These are phyloP conservation scores for Cladorrhinum sp. DNA, from an alignment of 2,329 filamentous ascomycete genomes.

Conservation along the genomic window DNA sequence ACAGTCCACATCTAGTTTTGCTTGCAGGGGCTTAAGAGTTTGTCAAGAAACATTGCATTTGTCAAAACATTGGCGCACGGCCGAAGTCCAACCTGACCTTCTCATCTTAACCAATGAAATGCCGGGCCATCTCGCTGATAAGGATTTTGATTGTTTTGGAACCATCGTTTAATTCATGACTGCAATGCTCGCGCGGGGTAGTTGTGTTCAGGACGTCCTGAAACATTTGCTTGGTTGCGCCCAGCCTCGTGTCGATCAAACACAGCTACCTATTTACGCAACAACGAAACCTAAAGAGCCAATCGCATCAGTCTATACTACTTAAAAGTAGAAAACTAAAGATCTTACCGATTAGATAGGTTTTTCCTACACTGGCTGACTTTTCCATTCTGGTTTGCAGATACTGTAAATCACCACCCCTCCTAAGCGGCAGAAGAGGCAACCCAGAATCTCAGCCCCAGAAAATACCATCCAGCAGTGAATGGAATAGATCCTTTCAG, in stretches of 20 bases:
- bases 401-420: background rate
- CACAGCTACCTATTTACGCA: background rate
- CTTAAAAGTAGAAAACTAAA: background rate
- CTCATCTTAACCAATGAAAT: background rate
- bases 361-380: background rate
- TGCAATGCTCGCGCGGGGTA: background rate
- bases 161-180: too few relatives aligned
- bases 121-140: background rate
- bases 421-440: background rate
- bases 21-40: background rate
- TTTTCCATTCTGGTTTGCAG: background rate
- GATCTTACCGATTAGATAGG: background rate
- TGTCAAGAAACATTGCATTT: background rate
- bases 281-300: background rate
- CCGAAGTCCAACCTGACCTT: background rate
- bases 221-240: slow-evolving; percentile 9
- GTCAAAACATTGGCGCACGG: background rate
- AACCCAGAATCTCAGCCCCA: background rate
- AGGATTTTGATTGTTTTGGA: background rate
- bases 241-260: slow-evolving; percentile 15
- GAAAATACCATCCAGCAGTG: too few relatives aligned
- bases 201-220: background rate
- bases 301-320: slow-evolving; percentile 8
- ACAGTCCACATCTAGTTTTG: background rate
- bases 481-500: too few relatives aligned